Percentiles rank a stretch among this genome's conserved stretches.
phyloP scores from a whole-genome alignment of 345 rosid species.

The Salix dunnii region DNA sequence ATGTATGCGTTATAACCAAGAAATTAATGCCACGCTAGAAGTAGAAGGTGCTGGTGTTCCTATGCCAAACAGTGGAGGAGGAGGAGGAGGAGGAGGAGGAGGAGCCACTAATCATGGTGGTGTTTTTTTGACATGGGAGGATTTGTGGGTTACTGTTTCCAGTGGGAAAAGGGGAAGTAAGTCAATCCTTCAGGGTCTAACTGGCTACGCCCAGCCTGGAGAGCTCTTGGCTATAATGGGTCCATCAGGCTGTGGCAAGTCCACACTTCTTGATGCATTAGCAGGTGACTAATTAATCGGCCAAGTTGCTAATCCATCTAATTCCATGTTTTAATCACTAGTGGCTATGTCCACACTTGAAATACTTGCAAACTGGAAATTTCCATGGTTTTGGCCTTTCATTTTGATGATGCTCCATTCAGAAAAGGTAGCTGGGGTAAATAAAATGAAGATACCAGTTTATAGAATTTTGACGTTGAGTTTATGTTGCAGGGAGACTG shows the following conservation, averaged over 20 bases:
- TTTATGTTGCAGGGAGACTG: conserved; percentile 21
- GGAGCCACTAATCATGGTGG: background rate
- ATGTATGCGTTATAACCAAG: background rate
- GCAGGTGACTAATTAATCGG: conserved; percentile 8
- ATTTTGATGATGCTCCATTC: too few species aligned
- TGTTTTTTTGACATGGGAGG: conserved; percentile 24
- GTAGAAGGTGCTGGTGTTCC: background rate
- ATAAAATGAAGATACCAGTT: too few species aligned
- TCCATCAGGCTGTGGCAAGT: conserved; percentile 28
- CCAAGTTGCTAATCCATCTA: too few species aligned
- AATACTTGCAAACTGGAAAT: background rate
- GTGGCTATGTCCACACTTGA: too few species aligned
- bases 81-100: background rate
- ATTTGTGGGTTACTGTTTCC: conserved; percentile 17
- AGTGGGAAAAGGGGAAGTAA: conserved; percentile 1
- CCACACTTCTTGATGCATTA: conserved; percentile 27
- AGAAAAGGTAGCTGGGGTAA: too few species aligned
- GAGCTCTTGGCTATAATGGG: conserved; percentile 28
- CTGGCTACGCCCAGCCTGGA: conserved; percentile 27
- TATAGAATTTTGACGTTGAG: too few species aligned
- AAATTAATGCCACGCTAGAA: background rate
- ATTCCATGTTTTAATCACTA: too few species aligned
- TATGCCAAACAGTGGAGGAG: background rate
- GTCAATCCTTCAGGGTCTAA: conserved; percentile 19
- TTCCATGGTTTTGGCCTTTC: background rate